phyloP scores from a whole-genome alignment of 1,284 basidiomycete genomes.

The Ganoderma leucocontextum region DNA sequence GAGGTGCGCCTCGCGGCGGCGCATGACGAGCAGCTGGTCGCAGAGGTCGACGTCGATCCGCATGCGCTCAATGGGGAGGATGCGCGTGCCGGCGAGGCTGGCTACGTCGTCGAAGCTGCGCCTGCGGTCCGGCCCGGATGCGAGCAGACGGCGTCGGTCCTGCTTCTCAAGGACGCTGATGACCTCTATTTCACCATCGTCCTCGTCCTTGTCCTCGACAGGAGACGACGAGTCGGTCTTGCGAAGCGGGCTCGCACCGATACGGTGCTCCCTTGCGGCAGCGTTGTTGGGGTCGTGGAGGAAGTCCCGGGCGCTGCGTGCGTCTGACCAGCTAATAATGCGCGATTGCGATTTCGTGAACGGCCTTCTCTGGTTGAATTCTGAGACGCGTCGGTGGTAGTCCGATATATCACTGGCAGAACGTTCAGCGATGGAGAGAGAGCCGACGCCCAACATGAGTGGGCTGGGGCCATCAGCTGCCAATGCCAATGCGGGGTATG shows the following conservation, averaged over 20 bases:
- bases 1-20: conserved; percentile 66
- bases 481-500: conserved; percentile 23
- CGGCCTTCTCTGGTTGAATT: conserved; percentile 56
- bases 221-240: conserved; percentile 20
- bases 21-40: conserved; percentile 74
- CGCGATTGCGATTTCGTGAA: conserved; percentile 45
- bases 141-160: conserved; percentile 23
- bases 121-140: conserved; percentile 45
- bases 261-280: conserved; percentile 19
- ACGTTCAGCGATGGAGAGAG: conserved; percentile 44
- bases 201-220: conserved; percentile 28
- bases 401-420: conserved; percentile 54
- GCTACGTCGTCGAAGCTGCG: conserved; percentile 69
- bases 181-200: conserved; percentile 25
- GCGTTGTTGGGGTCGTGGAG: conserved; percentile 32
- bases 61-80: conserved; percentile 69
- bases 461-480: conserved; percentile 51
- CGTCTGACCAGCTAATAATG: conserved; percentile 62
- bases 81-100: conserved; percentile 51
- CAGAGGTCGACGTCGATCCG: conserved; percentile 80
- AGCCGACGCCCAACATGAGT: conserved; percentile 49
- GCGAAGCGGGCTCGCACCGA: conserved; percentile 25
- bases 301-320: conserved; percentile 50
- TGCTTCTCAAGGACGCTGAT: conserved; percentile 26
- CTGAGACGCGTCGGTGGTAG: conserved; percentile 53